These are phyloP conservation scores for Diaporthe sp. DNA, from an alignment of 2,329 filamentous ascomycete species.

Conservation along the genomic window DNA sequence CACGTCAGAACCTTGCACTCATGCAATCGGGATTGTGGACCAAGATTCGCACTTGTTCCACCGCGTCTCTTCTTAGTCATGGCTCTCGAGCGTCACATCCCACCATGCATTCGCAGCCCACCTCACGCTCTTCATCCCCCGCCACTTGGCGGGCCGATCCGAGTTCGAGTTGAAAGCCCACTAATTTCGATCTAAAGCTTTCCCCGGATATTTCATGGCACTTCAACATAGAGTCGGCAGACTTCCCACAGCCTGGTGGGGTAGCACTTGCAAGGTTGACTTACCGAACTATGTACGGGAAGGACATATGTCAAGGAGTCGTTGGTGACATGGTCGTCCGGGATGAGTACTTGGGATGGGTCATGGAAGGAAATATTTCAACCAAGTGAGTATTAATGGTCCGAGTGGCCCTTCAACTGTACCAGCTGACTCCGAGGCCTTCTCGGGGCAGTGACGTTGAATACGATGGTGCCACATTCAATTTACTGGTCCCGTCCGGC, in stretches of 20 bases:
- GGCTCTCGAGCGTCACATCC: not conserved
- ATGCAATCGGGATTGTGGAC: no score
- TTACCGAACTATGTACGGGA: not conserved
- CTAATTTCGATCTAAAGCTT: not conserved
- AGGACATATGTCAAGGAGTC: not conserved
- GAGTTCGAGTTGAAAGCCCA: constrained; percentile 2
- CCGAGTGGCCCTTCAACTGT: not conserved
- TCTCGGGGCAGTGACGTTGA: constrained; percentile 34
- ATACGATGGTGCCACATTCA: constrained; percentile 54
- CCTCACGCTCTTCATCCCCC: not conserved
- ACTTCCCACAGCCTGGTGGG: not conserved
- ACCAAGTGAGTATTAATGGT: not conserved
- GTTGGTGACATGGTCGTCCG: not conserved
- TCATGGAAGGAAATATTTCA: not conserved
- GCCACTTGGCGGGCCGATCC: not conserved
- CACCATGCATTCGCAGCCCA: not conserved
- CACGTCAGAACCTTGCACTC: no score
- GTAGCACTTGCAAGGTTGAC: not conserved
- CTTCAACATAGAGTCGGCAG: not conserved
- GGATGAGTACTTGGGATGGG: constrained; percentile 10
- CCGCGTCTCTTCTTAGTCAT: no score
- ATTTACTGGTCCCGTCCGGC: constrained; percentile 48
- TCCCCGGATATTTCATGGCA: not conserved
- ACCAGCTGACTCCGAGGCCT: no score
- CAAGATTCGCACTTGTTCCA: no score